These are phyloP conservation scores for Vaccinium myrtillus DNA, from an alignment of 148 eudicot genomes.

Conservation along the genomic window DNA sequence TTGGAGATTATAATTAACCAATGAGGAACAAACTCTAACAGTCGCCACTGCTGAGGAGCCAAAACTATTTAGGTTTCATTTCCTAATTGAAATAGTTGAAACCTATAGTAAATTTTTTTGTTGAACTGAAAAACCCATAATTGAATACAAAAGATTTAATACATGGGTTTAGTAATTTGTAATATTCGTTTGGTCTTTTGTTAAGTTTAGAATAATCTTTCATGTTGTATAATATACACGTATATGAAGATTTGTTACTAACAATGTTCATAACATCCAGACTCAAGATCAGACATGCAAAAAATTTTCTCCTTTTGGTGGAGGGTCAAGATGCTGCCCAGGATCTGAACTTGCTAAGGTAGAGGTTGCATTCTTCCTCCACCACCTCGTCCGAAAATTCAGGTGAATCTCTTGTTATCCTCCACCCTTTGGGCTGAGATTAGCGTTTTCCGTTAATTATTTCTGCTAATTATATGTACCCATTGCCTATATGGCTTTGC, in stretches of 20 bases:
- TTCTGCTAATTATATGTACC: background rate
- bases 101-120: no score
- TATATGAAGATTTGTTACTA: background rate
- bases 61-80: background rate
- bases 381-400: slow-evolving; percentile 56
- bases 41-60: background rate
- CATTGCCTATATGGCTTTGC: background rate
- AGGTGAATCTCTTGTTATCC: slow-evolving; percentile 29
- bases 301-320: slow-evolving; percentile 63
- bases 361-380: slow-evolving; percentile 66
- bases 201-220: background rate
- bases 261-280: slow-evolving; percentile 10
- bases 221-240: background rate
- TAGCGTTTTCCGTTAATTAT: background rate
- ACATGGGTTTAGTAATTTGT: no score
- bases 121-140: no score
- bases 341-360: slow-evolving; percentile 65
- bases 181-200: no score
- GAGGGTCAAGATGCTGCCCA: slow-evolving; percentile 66
- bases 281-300: slow-evolving; percentile 49
- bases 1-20: no score
- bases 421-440: no score
- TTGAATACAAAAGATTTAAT: no score
- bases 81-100: background rate
- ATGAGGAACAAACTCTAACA: no score